Conservation (phyloP, 176 grass and related monocot genomes). For the Sorghum bicolor region Sorghum_bicolor_NCBIv3 NC_012872.2:2409501-2410000, state of each 20-base stretch:
- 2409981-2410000: slow-evolving; percentile 18
- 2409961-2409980: neutral
- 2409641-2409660: slow-evolving; percentile 78
- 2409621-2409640: slow-evolving; percentile 40
- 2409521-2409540: slow-evolving; percentile 59
- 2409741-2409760: slow-evolving; percentile 13
- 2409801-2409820: slow-evolving; percentile 26
- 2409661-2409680: slow-evolving; percentile 72
- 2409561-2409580: slow-evolving; percentile 92
- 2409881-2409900: slow-evolving; percentile 32
- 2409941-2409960: slow-evolving; percentile 50
- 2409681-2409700: slow-evolving; percentile 12
- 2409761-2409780: slow-evolving; percentile 45
- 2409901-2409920: slow-evolving; percentile 53
- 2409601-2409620: slow-evolving; percentile 46
- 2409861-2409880: slow-evolving; percentile 33
- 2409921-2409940: slow-evolving; percentile 58
- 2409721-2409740: neutral
- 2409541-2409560: slow-evolving; percentile 69
- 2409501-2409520: slow-evolving; percentile 78
- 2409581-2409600: slow-evolving; percentile 90
- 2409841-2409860: neutral
- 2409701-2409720: neutral
- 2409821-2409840: slow-evolving; percentile 24
- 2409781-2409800: slow-evolving; percentile 21